These are phyloP conservation scores for Gossypioides kirkii DNA, from an alignment of 345 rosid species.

Conservation along the genomic window DNA sequence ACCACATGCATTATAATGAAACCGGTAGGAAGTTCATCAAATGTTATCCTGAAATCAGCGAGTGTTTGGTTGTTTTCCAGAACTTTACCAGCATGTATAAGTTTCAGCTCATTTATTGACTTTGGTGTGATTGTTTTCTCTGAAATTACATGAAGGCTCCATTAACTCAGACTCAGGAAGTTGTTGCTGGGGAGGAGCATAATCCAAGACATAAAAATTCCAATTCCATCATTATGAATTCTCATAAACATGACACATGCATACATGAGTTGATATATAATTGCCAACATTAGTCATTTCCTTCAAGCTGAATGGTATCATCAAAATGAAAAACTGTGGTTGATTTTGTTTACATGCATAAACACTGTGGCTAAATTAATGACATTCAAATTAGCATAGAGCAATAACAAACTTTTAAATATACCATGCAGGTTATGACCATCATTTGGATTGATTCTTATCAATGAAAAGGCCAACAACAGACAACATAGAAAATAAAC, in stretches of 20 bases:
- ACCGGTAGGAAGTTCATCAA: conserved; percentile 27
- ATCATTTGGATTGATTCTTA: not conserved
- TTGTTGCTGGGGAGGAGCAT: not conserved
- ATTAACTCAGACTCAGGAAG: conserved; percentile 8
- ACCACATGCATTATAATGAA: conserved; percentile 36
- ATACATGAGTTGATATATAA: not conserved
- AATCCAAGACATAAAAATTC: not conserved
- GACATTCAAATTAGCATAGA: not conserved
- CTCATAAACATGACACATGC: not conserved
- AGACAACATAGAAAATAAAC: not conserved
- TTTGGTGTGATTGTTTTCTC: conserved; percentile 29
- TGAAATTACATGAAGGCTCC: conserved; percentile 18
- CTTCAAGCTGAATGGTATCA: not conserved
- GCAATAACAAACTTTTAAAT: not conserved
- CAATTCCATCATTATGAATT: not conserved
- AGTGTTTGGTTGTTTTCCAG: conserved; percentile 35
- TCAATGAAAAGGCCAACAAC: not conserved
- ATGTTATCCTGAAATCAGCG: conserved; percentile 30
- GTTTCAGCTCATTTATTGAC: conserved; percentile 34
- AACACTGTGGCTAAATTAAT: not conserved
- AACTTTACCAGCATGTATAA: conserved; percentile 38
- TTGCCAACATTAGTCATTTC: not conserved
- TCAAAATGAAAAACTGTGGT: not conserved
- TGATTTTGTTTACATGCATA: not conserved
- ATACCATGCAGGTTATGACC: not conserved